Evolutionary conservation across 225 moss, liverwort and hornwort species (phyloP), one percentile per base, ranked within the genome.

Genomic region (Asterella californica): DNA sequence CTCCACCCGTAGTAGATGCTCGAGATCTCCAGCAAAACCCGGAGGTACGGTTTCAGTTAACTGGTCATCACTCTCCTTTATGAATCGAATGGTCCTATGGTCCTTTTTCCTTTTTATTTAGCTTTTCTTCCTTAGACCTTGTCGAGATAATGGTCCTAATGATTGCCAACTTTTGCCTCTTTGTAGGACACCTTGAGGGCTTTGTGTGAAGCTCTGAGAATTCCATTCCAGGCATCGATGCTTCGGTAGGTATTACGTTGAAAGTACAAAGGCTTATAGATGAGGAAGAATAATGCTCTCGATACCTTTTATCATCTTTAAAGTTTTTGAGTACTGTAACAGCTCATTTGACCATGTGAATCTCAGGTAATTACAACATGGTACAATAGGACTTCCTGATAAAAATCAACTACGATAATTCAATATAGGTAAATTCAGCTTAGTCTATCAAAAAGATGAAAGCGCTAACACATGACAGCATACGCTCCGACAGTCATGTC

Each of bases 211-310:
- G 91, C 95, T 63, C 82, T 96, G 69, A 80, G 87, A 53, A 94
- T 96, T 60, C 90, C 89, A 77, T 96, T 96, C 82, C 92, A 94
- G 84, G 88, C 87, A 42, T 76, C 95, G 49, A 96, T 96, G 95
- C 78, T 96, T 71, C 81, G 85, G 92, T 95, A 83, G 75, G 75
- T 76, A 24, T 60, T 24, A 0, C 46, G 15, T 29, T 34, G 74
- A 50, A 71, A 71, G 46, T 46, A 10, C 0, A 52, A 65, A 67
- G 34, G 34, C 18, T 67, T 36, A 67, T 67, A 2, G 17, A 67
- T 10, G 4, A 34, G 34, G 65, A 17, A 11, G 33, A 15, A 67
- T 21, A 0, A 34, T 67, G 17, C 15, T 33, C 32, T 12, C 67
- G 33, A 67, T 36, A 27, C 18, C 2, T 52, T 34, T 67, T 34